Conservation (phyloP, 1,139 yeast genomes). For the Debaryomyces fabryi region DNA sequence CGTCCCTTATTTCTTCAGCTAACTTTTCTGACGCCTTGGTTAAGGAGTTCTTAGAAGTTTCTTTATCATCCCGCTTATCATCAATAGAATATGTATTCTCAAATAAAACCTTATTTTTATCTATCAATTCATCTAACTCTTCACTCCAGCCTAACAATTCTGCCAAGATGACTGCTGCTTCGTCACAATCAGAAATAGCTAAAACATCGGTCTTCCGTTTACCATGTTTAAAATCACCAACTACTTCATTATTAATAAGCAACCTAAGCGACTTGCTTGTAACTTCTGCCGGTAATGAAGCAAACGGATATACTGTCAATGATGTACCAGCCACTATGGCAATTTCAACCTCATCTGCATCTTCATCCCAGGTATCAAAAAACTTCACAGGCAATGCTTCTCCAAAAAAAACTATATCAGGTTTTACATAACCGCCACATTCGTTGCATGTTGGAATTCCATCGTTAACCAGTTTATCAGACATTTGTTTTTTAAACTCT, state of each 20-base stretch:
- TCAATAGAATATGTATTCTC: neutral
- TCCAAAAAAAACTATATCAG: conserved; percentile 92
- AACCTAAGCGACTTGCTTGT: conserved; percentile 54
- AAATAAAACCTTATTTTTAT: conserved; percentile 13
- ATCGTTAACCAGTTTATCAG: conserved; percentile 27
- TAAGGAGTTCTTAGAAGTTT: neutral
- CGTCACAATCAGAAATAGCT: conserved; percentile 65
- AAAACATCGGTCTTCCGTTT: conserved; percentile 61
- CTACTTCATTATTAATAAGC: conserved; percentile 72
- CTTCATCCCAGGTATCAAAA: conserved; percentile 70
- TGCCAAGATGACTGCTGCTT: conserved; percentile 55
- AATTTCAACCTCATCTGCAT: conserved; percentile 59
- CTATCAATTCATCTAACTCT: conserved; percentile 45
- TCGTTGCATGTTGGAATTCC: conserved; percentile 53
- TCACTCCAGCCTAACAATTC: conserved; percentile 64
- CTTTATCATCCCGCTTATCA: conserved; percentile 1
- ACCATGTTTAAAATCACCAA: conserved; percentile 65
- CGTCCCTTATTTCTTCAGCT: conserved; percentile 11
- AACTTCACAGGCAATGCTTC: conserved; percentile 75
- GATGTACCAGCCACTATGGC: conserved; percentile 94
- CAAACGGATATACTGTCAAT: conserved; percentile 86
- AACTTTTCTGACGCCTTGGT: conserved; percentile 7
- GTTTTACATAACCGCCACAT: conserved; percentile 82
- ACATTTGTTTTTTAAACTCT: conserved; percentile 49
- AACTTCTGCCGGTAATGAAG: conserved; percentile 73